Evolutionary conservation across 2,329 filamentous ascomycete species (phyloP).

Genomic region (Clarireedia hainanense): DNA sequence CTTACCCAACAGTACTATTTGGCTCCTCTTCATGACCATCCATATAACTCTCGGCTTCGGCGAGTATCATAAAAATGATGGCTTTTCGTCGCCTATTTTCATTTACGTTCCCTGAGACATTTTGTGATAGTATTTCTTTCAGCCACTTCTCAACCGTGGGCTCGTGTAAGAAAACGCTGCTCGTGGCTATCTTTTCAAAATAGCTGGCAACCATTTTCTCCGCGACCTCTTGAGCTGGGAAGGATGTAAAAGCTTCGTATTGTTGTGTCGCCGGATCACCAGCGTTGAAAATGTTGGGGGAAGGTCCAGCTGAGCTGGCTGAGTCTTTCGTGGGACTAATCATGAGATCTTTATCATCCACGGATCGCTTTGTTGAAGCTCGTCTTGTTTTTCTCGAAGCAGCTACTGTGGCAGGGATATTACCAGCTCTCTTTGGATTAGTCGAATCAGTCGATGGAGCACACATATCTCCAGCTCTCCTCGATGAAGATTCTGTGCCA

Average conservation of each 20-base stretch:
- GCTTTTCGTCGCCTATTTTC: slow-evolving; percentile 33
- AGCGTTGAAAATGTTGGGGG: too few species aligned
- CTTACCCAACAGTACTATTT: background rate
- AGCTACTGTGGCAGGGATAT: too few species aligned
- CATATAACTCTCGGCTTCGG: slow-evolving; percentile 37
- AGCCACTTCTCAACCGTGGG: slow-evolving; percentile 44
- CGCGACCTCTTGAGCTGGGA: slow-evolving; percentile 21
- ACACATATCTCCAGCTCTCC: too few species aligned
- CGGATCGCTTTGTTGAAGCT: too few species aligned
- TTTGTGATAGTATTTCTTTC: slow-evolving; percentile 38
- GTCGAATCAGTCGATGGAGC: too few species aligned
- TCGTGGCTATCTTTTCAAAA: slow-evolving; percentile 52
- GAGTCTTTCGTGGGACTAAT: too few species aligned
- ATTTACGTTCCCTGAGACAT: slow-evolving; percentile 32
- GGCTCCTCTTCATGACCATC: background rate
- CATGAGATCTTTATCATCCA: too few species aligned
- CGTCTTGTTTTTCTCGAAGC: too few species aligned
- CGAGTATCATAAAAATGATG: slow-evolving; percentile 42
- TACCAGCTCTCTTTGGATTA: too few species aligned
- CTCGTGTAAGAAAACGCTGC: slow-evolving; percentile 50
- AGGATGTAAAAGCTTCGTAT: background rate
- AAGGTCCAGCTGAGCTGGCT: too few species aligned
- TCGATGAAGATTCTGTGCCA: too few species aligned
- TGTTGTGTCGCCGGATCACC: too few species aligned
- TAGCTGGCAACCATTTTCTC: slow-evolving; percentile 38